A percentile compares a stretch with the other conserved stretches of the same genome.
These are phyloP conservation scores for Yarrowia sp. DNA, from an alignment of 805 yeast genomes.

Conservation along the genomic window DNA sequence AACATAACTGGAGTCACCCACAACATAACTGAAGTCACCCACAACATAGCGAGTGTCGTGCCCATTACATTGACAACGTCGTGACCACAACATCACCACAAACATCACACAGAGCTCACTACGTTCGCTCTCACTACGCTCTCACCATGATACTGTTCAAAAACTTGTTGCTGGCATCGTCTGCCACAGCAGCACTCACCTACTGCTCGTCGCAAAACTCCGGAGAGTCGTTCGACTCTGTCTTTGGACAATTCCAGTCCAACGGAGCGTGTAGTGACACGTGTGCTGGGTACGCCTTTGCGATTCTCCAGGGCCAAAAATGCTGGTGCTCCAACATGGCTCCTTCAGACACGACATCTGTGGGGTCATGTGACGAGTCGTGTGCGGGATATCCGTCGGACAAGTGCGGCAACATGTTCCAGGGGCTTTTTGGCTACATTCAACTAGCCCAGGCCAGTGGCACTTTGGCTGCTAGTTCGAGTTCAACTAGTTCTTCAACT, in stretches of 20 bases:
- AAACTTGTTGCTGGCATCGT: neutral
- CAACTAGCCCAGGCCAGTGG: conserved; percentile 51
- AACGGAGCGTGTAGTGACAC: conserved; percentile 61
- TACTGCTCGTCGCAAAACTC: conserved; percentile 55
- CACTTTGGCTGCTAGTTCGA: conserved; percentile 42
- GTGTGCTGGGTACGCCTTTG: conserved; percentile 61
- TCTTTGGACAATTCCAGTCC: conserved; percentile 49
- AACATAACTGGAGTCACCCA: too few relatives aligned
- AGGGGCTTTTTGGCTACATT: conserved; percentile 63
- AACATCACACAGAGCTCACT: too few relatives aligned
- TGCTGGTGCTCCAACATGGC: conserved; percentile 70
- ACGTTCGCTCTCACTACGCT: too few relatives aligned
- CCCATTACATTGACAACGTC: too few relatives aligned
- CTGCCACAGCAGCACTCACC: conserved; percentile 42
- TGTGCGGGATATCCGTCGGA: conserved; percentile 59
- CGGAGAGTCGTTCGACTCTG: conserved; percentile 45
- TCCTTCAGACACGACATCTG: conserved; percentile 54
- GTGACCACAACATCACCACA: too few relatives aligned
- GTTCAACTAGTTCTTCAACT: neutral
- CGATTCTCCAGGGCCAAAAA: conserved; percentile 57
- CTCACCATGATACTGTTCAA: neutral
- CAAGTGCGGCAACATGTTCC: conserved; percentile 53
- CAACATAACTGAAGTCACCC: too few relatives aligned
- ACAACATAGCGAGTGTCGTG: too few relatives aligned
- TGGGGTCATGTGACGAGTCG: conserved; percentile 48